These are phyloP conservation scores for Aspergillus carlsbadensis DNA, from an alignment of 495 filamentous ascomycete species.

Conservation along the genomic window DNA sequence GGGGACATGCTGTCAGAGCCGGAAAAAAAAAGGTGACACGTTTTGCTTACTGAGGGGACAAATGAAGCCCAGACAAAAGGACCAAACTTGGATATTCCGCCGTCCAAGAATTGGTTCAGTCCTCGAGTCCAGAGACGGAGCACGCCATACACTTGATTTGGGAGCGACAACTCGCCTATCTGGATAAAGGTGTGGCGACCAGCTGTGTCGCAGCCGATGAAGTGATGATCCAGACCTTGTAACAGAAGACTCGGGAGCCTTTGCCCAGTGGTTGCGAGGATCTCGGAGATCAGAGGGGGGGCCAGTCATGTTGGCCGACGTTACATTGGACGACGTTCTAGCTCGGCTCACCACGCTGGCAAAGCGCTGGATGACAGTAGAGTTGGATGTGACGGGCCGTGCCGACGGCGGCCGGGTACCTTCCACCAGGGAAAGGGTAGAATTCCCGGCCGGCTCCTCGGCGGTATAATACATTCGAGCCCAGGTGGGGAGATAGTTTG, in stretches of 20 bases:
- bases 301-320: slow-evolving; percentile 17
- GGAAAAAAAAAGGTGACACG: too few species aligned
- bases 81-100: slow-evolving; percentile 76
- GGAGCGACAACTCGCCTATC: slow-evolving; percentile 51
- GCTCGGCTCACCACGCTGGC: slow-evolving; percentile 24
- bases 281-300: slow-evolving; percentile 34
- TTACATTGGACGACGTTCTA: slow-evolving; percentile 21
- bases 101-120: slow-evolving; percentile 57
- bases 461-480: slow-evolving; percentile 47
- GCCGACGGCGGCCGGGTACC: slow-evolving; percentile 30
- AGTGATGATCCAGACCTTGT: slow-evolving; percentile 24
- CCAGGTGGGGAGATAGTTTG: slow-evolving; percentile 52
- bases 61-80: slow-evolving; percentile 88
- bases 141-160: slow-evolving; percentile 54
- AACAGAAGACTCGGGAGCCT: slow-evolving; percentile 23
- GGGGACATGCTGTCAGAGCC: too few species aligned
- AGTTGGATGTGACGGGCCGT: slow-evolving; percentile 31
- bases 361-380: slow-evolving; percentile 32
- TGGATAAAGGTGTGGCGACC: slow-evolving; percentile 72
- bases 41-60: slow-evolving; percentile 72
- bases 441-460: slow-evolving; percentile 31
- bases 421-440: slow-evolving; percentile 36
- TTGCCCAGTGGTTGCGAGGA: slow-evolving; percentile 46
- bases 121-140: slow-evolving; percentile 66
- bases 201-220: slow-evolving; percentile 48